Base-by-base conservation (phyloP, 148 eudicot genomes). In the Chenopodium berlandieri region DNA sequence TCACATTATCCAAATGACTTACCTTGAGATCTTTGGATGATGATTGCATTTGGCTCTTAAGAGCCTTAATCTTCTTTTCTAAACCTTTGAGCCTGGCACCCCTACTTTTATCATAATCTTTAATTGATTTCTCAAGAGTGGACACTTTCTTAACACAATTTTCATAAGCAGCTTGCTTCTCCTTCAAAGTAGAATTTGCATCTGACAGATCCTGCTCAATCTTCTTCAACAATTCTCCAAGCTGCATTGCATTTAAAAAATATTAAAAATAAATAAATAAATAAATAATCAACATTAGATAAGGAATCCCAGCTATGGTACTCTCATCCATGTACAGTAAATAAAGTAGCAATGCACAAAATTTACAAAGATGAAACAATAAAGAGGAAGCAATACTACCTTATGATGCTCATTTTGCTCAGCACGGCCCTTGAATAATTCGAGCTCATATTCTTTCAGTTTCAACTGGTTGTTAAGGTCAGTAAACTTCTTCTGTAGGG, bases 321-420 rank as follows among this genome's bases (percentile, higher is more conserved):
- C 62, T 32, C 60, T n/a, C 65, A 70, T 54, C 40, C 11, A 80
- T 34, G 52, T 70, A 78, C 13, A n/a, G 50, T 19, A 22, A 40
- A 47, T 34, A 37, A 73, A 54, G 77, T 27, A 27, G 65, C 34
- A 25, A 80, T 63, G 25, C 46, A 71, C 32, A 31, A 9, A 16
- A 1, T 0, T 30, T 75, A 71, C 46, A 16, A 74, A 52, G 25
- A 75, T 44, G 3, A 52, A 66, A 32, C 3, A 54, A 25, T 54
- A 20, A 17, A 54, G 30, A 37, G 71, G 12, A 75, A 85, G 76
- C n/a, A 81, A 67, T 31, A 40, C 72, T 85, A 94, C 99, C 98
- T 94, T 94, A 84, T 94, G 99, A 85, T 96, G 97, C 88, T 94
- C 99, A 88, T 92, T 94, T 85, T 94, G 99, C 82, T 92, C 92